Percentiles rank a stretch among this genome's conserved stretches.
Evolutionary conservation across 163 green algal genomes (phyloP).

Genomic region (Volvox carteri): DNA sequence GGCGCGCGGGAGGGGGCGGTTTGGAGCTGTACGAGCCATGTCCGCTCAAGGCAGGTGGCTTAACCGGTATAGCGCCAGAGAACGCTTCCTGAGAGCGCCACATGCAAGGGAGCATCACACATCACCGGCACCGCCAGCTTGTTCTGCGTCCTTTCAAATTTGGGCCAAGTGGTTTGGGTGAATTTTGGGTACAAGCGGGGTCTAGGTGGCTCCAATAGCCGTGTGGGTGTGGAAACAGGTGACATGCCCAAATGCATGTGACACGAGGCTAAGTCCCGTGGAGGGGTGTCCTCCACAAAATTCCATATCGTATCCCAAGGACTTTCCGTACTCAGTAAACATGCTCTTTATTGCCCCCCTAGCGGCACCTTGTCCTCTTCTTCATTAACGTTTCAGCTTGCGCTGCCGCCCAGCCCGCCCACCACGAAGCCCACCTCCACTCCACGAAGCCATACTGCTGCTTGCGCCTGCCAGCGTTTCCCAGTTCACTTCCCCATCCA

Average conservation of each 20-base stretch:
- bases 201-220: neutral
- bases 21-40: conserved; percentile 60
- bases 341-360: no score
- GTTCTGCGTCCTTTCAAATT: neutral
- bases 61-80: neutral
- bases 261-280: no score
- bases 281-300: no score
- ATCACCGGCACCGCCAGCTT: no score
- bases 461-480: neutral
- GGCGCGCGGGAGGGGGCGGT: neutral
- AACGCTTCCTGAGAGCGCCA: no score
- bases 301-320: no score
- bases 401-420: no score
- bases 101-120: no score
- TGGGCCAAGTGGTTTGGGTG: neutral
- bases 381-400: no score
- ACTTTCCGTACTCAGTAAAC: no score
- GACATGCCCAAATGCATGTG: no score
- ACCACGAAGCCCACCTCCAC: neutral
- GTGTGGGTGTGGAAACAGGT: neutral
- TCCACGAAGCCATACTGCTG: neutral
- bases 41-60: conserved; percentile 45
- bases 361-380: no score
- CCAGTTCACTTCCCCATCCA: neutral
- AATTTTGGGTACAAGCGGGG: neutral